Percentiles rank a stretch among this genome's conserved stretches.
Evolutionary conservation across 2,329 filamentous ascomycete species (phyloP).

Genomic region (Colletotrichum spinosum): DNA sequence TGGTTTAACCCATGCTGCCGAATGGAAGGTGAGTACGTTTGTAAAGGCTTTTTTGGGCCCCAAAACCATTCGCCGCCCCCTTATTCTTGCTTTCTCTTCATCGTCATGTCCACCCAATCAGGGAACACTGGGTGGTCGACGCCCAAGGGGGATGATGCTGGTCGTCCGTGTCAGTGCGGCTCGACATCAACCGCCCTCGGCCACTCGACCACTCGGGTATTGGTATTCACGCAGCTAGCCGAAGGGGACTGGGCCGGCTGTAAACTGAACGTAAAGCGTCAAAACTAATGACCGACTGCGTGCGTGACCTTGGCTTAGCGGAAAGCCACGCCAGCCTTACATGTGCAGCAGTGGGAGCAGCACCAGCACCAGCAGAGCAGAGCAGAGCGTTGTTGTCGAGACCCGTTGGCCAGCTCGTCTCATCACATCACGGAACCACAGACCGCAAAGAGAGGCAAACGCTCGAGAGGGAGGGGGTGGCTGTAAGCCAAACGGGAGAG

Average conservation of each 20-base stretch:
- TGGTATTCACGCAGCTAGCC: constrained; percentile 4
- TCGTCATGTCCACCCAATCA: constrained; percentile 3
- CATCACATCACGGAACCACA: neutral
- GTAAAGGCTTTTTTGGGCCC: too few relatives aligned
- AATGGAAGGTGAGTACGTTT: too few relatives aligned
- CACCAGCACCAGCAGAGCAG: neutral
- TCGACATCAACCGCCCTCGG: neutral
- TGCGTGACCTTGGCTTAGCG: neutral
- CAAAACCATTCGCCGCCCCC: neutral
- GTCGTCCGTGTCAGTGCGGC: constrained; percentile 29
- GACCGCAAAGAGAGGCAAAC: neutral
- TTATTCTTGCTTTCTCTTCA: neutral
- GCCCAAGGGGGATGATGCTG: constrained; percentile 27
- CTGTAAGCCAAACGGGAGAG: neutral
- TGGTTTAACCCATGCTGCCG: neutral
- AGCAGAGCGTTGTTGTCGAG: neutral
- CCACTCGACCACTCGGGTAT: constrained; percentile 28
- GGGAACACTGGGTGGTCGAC: constrained; percentile 16
- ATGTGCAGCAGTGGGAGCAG: constrained; percentile 16
- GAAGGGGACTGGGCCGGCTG: neutral
- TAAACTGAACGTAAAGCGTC: constrained; percentile 18
- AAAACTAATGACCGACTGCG: constrained; percentile 13
- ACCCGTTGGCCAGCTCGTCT: too few relatives aligned
- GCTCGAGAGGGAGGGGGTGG: too few relatives aligned
- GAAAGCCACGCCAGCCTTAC: constrained; percentile 31